Evolutionary conservation across 1,284 basidiomycete genomes (phyloP).

Genomic region (Tylopilus orsonianus): DNA sequence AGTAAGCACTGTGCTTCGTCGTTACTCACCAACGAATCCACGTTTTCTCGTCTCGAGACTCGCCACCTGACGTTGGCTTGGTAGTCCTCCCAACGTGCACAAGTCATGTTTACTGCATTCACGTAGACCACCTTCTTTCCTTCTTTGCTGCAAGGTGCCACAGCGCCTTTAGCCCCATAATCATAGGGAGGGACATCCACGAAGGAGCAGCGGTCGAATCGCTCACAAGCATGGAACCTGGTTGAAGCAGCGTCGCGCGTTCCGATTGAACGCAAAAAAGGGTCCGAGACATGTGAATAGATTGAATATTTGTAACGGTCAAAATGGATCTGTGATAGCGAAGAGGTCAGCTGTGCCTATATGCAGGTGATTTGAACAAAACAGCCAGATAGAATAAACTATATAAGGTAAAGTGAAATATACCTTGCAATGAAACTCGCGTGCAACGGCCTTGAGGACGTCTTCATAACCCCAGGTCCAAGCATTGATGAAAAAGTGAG

Average conservation of each 20-base stretch:
- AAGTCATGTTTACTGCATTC: constrained; percentile 71
- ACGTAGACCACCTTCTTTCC: constrained; percentile 70
- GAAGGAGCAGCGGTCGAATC: constrained; percentile 70
- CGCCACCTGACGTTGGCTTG: constrained; percentile 43
- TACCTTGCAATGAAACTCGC: constrained; percentile 63
- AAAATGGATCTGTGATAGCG: constrained; percentile 70
- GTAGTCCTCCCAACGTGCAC: constrained; percentile 62
- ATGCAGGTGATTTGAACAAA: constrained; percentile 1
- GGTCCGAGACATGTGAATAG: constrained; percentile 61
- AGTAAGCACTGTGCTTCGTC: too few species aligned
- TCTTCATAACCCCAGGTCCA: constrained; percentile 97
- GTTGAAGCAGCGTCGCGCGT: constrained; percentile 61
- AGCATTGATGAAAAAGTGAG: constrained; percentile 83
- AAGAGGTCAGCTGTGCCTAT: constrained; percentile 16
- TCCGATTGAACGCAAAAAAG: constrained; percentile 61
- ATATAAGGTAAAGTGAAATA: background rate
- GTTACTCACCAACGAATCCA: constrained; percentile 57
- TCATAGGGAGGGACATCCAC: constrained; percentile 44
- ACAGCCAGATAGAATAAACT: background rate
- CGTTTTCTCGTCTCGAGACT: constrained; percentile 40
- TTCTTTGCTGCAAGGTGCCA: constrained; percentile 34
- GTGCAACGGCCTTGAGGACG: constrained; percentile 71
- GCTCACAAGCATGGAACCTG: constrained; percentile 91
- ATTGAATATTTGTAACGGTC: constrained; percentile 84
- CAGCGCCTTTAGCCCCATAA: constrained; percentile 7